Base-by-base conservation (phyloP, 2,329 filamentous ascomycete genomes). In the Aspergillus pseudoterreus region DNA sequence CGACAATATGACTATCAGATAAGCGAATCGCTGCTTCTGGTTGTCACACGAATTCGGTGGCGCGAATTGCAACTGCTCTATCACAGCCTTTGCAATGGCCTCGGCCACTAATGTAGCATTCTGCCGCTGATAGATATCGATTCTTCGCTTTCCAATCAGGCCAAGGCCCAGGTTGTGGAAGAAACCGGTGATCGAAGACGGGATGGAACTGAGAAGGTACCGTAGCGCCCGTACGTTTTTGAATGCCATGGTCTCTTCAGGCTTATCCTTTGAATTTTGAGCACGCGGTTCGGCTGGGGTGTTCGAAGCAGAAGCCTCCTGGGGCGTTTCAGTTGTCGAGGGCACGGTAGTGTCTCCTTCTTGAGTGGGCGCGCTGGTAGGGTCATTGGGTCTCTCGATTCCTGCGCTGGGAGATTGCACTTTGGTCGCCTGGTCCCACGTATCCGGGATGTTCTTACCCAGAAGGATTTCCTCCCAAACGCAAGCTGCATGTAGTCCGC, bases 161-260 rank as follows among this genome's bases (percentile, higher is more conserved):
- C 87, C 83, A 68, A 90, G 94, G 11, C 92, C 92, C 41, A 97
- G 76, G 1, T 85, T 86, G 63, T 95, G 90, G 65, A 96, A 87
- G 60, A 97, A 88, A 0, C 88, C 86, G 15, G 90, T 87, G n/a
- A 92, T 87, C 3, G 86, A 86, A 8, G 85, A 84, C 19, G 92
- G 85, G 60, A 95, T 82, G 32, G 89, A 86, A 62, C 87, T 86
- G 11, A 97, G 78, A 10, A 97, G 76, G 58, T 85, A 86, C 35
- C 87, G 82, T 42, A 97, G 78, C 11, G 83, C 86, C 64, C 87
- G 84, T 38, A 87, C 90, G 68, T 97, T 99, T 66, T 87, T 83
- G 67, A 86, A 85, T 42, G 76, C 71, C 30, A 75, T 67, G 30
- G 63, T 61, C 43, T 64, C 68, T 35, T 48, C 62, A 50, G 51